Evolutionary conservation across 2,329 filamentous ascomycete genomes (phyloP).

Genomic region (Tolypocladium endophyticum): DNA sequence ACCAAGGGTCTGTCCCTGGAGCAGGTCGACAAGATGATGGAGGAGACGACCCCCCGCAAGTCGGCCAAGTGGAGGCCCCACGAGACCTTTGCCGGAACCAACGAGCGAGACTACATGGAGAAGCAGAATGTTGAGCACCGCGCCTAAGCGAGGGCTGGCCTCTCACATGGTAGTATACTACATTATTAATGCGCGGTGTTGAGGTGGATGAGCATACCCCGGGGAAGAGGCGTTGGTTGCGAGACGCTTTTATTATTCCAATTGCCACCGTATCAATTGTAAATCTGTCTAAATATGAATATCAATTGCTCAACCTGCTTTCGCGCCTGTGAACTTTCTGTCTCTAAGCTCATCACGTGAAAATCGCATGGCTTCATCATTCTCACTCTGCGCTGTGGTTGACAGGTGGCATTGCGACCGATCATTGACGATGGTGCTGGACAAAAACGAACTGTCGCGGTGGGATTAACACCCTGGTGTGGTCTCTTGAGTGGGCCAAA

Average conservation of each 20-base stretch:
- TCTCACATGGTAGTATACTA: neutral
- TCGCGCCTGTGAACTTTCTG: no score
- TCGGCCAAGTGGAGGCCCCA: slow-evolving; percentile 67
- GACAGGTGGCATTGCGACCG: no score
- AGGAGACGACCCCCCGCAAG: slow-evolving; percentile 69
- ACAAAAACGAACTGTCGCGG: no score
- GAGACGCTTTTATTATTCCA: neutral
- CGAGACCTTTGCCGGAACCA: slow-evolving; percentile 54
- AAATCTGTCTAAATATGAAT: neutral
- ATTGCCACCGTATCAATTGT: neutral
- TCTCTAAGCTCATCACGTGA: no score
- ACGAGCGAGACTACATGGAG: slow-evolving; percentile 19
- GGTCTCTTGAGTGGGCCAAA: no score
- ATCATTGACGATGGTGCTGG: no score
- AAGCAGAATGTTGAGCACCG: slow-evolving; percentile 19
- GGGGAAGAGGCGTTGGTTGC: neutral
- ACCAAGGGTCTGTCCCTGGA: slow-evolving; percentile 69
- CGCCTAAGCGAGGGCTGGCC: slow-evolving; percentile 13
- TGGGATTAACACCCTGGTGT: no score
- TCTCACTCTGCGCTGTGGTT: no score
- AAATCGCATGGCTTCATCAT: no score
- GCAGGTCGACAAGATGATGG: slow-evolving; percentile 81
- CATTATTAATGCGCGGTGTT: neutral
- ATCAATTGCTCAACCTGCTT: neutral
- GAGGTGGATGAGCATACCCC: neutral